Evolutionary conservation across 148 eudicot species (phyloP).

Genomic region (Suaeda aralocaspica): DNA sequence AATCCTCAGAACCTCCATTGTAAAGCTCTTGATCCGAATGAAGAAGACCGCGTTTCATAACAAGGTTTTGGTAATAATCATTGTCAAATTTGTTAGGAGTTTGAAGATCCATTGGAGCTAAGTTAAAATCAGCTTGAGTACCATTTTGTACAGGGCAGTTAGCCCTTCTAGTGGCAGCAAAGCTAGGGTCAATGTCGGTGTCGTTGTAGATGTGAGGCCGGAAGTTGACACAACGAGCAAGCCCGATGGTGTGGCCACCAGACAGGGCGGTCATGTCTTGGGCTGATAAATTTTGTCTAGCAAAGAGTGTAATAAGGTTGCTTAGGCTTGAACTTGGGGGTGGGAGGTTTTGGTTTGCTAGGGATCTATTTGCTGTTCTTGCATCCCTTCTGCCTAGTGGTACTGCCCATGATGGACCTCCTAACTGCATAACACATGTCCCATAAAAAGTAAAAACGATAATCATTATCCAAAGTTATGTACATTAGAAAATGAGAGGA

Average conservation of each 20-base stretch:
- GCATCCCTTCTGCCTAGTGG: constrained; percentile 53
- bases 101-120: constrained; percentile 40
- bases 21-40: constrained; percentile 55
- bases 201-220: constrained; percentile 43
- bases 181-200: constrained; percentile 39
- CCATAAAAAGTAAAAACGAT: background rate
- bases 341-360: constrained; percentile 52
- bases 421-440: constrained; percentile 28
- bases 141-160: constrained; percentile 29
- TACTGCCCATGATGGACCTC: constrained; percentile 64
- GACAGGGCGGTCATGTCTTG: constrained; percentile 54
- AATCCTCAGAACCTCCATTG: constrained; percentile 47
- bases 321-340: constrained; percentile 38
- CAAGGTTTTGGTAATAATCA: constrained; percentile 36
- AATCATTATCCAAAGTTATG: no score
- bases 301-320: constrained; percentile 34
- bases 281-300: constrained; percentile 31
- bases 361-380: constrained; percentile 40
- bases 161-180: constrained; percentile 29
- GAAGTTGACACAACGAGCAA: constrained; percentile 42
- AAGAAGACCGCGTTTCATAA: constrained; percentile 36
- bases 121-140: constrained; percentile 31
- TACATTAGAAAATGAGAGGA: no score
- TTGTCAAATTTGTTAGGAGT: constrained; percentile 37
- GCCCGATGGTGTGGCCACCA: constrained; percentile 58